Evolutionary conservation across 441 rosid species (phyloP).

Genomic region (Syzygium syzygioides): DNA sequence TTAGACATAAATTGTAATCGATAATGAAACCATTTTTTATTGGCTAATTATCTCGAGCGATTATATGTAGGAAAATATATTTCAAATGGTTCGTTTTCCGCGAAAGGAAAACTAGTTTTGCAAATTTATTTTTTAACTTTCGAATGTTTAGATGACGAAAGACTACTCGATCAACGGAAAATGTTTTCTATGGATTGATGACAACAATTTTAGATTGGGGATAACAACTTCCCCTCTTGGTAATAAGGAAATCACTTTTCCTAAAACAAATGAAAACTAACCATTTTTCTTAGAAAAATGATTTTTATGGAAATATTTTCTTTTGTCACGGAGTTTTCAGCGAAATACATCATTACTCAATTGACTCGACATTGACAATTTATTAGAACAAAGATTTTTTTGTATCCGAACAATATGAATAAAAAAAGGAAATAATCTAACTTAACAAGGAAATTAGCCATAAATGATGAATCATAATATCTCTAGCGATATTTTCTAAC

Average conservation of each 20-base stretch:
- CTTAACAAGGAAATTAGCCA: not conserved
- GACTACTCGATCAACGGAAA: accelerated
- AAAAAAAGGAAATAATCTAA: not conserved
- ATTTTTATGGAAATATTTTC: not conserved
- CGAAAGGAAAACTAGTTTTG: not conserved
- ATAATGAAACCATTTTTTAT: too few relatives aligned
- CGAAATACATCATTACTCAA: not conserved
- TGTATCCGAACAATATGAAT: not conserved
- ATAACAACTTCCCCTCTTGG: not conserved
- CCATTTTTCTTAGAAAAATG: accelerated
- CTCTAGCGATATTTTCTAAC: not conserved
- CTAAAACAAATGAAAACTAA: not conserved
- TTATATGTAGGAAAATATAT: too few relatives aligned
- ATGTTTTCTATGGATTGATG: not conserved
- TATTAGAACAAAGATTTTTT: not conserved
- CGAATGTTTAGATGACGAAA: not conserved
- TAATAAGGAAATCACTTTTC: not conserved
- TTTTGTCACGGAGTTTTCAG: not conserved
- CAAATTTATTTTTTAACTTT: not conserved
- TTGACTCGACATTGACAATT: not conserved
- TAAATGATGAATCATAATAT: not conserved
- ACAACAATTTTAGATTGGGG: not conserved
- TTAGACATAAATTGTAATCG: too few relatives aligned
- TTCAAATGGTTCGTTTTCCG: not conserved
- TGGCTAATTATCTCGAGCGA: too few relatives aligned